Percentiles rank a stretch among this genome's conserved stretches.
phyloP scores from a whole-genome alignment of 1,284 basidiomycete species.

The Fistulinella cinereoalba region DNA sequence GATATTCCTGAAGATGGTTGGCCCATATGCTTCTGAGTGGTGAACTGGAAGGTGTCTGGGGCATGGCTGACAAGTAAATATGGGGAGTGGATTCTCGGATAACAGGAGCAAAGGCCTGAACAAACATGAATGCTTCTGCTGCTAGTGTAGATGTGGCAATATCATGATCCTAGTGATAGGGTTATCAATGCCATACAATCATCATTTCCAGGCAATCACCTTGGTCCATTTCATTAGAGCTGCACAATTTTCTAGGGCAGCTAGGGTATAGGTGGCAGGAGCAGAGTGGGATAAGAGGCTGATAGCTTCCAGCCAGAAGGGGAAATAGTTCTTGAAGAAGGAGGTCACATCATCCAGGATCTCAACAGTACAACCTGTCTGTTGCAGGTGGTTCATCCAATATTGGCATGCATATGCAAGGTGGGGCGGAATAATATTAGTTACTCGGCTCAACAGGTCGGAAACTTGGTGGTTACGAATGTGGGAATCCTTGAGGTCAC shows the following conservation, averaged over 20 bases:
- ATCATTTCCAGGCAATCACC: background rate
- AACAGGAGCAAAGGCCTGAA: background rate
- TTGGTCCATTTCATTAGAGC: constrained; percentile 3
- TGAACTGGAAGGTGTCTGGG: constrained; percentile 1
- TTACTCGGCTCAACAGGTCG: background rate
- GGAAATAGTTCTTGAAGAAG: constrained; percentile 5
- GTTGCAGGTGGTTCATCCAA: constrained; percentile 8
- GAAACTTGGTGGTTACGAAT: background rate
- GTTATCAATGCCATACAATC: background rate
- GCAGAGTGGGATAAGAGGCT: constrained; percentile 1
- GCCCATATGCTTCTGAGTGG: background rate
- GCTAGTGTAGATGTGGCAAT: background rate
- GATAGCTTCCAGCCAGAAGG: constrained; percentile 9
- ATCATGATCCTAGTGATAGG: background rate
- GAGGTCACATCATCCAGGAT: background rate
- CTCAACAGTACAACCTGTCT: background rate
- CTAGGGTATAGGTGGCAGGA: background rate
- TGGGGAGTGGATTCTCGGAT: background rate
- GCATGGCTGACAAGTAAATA: constrained; percentile 1
- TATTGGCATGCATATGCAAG: constrained; percentile 9
- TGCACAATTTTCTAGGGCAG: constrained; percentile 4
- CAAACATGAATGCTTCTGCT: constrained; percentile 3
- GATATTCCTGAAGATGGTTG: background rate
- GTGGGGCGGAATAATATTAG: constrained; percentile 1
- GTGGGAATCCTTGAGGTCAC: constrained; percentile 3